Evolutionary conservation across 2,329 filamentous ascomycete species (phyloP), one percentile per base, ranked within the genome.

Genomic region (Geosmithia flava): DNA sequence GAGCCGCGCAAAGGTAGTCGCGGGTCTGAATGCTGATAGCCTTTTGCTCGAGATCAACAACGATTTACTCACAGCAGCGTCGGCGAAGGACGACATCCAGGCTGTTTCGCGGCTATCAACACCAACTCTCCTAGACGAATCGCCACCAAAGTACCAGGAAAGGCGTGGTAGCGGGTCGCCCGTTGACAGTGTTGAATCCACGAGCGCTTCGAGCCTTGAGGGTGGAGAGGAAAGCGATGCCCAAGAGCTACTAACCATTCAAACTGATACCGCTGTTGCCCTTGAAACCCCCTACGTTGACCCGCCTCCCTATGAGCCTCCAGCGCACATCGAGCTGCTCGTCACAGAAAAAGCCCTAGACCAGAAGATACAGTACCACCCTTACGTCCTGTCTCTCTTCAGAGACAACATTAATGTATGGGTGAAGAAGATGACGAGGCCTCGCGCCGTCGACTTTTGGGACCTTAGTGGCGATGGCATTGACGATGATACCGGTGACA

Each of bases 371-470:
- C 47, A 46, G 0, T 59, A 59, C 44, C 49, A 53, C 23, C 47
- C 45, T 3, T 29, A 15, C 2, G 56, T 61, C 17, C 40, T 54
- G 16, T 20, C 47, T 2, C 40, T 62, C 6, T 58, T 61, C 41
- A 37, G 23, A n/a, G 44, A 44, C 15, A 51, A 41, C 6, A 45
- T 44, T 7, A 57, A 58, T 43, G 48, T 52, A 1, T 56, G 54
- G 53, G 42, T 61, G 3, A 56, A 53, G 11, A 43, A 48, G 17
- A 8, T 16, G n/a, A 17, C n/a, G 7, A 55, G 56, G 16, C 53
- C 29, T 7, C 58, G 52, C 10, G 58, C 59, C 13, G 48, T 63
- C 10, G 57, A 61, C 13, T 53, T 58, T 51, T 63, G 59, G 56
- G 49, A 56, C 2, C 47, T 33, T 11, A 42, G 4, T n/a, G 19